Base-by-base conservation (phyloP, 1,284 basidiomycete genomes). In the Vanrija sp. region DNA sequence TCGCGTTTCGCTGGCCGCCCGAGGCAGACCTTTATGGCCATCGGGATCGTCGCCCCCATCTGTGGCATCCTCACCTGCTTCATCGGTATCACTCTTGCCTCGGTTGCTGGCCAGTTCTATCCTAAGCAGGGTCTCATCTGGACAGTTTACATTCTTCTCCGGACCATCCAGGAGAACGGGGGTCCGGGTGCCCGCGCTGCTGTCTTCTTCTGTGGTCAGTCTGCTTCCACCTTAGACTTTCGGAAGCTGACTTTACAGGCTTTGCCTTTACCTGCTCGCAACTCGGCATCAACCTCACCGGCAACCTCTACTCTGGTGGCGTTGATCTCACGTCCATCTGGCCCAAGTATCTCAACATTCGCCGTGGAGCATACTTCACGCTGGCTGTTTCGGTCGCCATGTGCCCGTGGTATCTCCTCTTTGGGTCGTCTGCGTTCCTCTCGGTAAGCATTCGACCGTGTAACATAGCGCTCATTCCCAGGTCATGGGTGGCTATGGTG, bases 281-380 rank as follows among this genome's bases (percentile, higher is more conserved):
- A 51, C 64, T 77, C 19, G 69, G 71, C 42, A 72, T 76, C 56
- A 77, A 77, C 59, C 68, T 78, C 20, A 56, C 66, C 19, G 63
- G 66, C 16, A 76, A 76, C 60, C 70, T 69, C 42, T 60, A 77
- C 15, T 65, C 70, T 1, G 76, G 75, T 7, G 73, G 75, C 20
- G 71, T 74, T 51, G 76, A 78, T 61, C 62, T 79, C 5, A 68
- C 75, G 0, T 71, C 75, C 1, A 59, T 78, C 6, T 68, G 75
- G 53, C 78, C 78, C 3, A 67, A 69, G 37, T 78, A 67, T 52
- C 66, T 79, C 63, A 75, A 77, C 63, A 76, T 77, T 47, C 68
- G 71, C 2, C 67, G 78, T 18, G 76, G 75, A 4, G 54, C 56
- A 56, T n/a, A 57, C 49, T 53, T 16, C n/a, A 15, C 65, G n/a